Percentiles rank a stretch among this genome's conserved stretches.
Evolutionary conservation across 2,329 filamentous ascomycete genomes (phyloP).

Genomic region (Colletotrichum graminicola): DNA sequence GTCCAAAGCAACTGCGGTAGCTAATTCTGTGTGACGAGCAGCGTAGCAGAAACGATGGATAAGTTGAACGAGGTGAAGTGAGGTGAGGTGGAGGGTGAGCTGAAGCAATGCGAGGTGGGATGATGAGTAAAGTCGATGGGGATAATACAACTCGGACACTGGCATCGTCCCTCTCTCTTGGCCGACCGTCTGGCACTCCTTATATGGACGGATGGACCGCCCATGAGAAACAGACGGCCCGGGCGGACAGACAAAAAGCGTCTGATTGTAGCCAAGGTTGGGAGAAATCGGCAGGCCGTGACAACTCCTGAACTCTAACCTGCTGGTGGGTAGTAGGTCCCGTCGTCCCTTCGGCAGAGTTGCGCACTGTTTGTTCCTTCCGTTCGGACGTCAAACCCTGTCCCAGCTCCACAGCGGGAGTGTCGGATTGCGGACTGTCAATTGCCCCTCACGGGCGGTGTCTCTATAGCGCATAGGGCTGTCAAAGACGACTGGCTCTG

Average conservation of each 20-base stretch:
- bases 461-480: constrained; percentile 26
- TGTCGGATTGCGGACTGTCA: constrained; percentile 18
- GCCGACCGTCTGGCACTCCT: constrained; percentile 16
- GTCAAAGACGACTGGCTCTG: constrained; percentile 8
- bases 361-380: constrained; percentile 25
- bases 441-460: constrained; percentile 7
- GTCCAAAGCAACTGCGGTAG: background rate
- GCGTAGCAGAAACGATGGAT: background rate
- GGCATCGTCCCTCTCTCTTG: background rate
- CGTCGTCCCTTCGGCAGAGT: constrained; percentile 13
- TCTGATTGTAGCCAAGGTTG: constrained; percentile 23
- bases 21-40: constrained; percentile 19
- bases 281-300: constrained; percentile 12
- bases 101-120: constrained; percentile 23
- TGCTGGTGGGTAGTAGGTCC: constrained; percentile 3
- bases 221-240: constrained; percentile 23
- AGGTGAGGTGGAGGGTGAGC: background rate
- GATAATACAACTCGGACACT: constrained; percentile 17
- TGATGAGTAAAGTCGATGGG: constrained; percentile 13
- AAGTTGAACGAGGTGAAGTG: background rate
- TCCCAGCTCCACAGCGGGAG: constrained; percentile 32
- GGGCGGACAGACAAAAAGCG: background rate
- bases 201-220: constrained; percentile 1
- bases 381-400: background rate
- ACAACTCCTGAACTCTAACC: constrained; percentile 13